Conservation (phyloP, 352 stramenopile genomes). For the Achlya hypogyna region DNA sequence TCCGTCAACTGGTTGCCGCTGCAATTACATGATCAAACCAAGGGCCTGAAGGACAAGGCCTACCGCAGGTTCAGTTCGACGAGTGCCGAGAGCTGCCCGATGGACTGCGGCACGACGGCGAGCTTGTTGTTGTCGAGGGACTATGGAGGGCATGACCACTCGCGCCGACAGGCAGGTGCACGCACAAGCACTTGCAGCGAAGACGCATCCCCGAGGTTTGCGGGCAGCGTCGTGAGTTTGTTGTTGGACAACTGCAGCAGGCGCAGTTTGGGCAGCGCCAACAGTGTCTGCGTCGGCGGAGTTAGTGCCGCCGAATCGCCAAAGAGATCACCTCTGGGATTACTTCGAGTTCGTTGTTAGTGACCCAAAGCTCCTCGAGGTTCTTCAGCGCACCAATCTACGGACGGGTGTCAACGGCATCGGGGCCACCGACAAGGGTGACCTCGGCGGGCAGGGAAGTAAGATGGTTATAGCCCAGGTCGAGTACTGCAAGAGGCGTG, state of each 20-base stretch:
- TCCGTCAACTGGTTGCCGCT: not conserved
- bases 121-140: slow-evolving; percentile 2
- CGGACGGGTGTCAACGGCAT: not conserved
- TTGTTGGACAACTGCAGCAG: slow-evolving; percentile 16
- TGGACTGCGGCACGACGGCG: not conserved
- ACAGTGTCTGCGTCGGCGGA: not conserved
- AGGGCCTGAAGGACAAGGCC: not conserved
- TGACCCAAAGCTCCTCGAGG: slow-evolving; percentile 16
- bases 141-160: not conserved
- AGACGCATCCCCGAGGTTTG: not conserved
- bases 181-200: not conserved
- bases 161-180: not conserved
- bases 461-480: slow-evolving; percentile 7
- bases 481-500: not conserved
- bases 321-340: not conserved
- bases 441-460: slow-evolving; percentile 1
- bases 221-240: not conserved
- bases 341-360: not conserved
- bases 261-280: not conserved
- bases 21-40: not conserved
- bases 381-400: slow-evolving; percentile 8
- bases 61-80: not conserved
- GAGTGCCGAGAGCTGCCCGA: not conserved
- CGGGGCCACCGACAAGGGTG: not conserved
- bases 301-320: not conserved